A percentile compares a stretch with the other conserved stretches of the same genome.
Evolutionary conservation across 257 asterid species (phyloP).

Genomic region (Solanum piurae): DNA sequence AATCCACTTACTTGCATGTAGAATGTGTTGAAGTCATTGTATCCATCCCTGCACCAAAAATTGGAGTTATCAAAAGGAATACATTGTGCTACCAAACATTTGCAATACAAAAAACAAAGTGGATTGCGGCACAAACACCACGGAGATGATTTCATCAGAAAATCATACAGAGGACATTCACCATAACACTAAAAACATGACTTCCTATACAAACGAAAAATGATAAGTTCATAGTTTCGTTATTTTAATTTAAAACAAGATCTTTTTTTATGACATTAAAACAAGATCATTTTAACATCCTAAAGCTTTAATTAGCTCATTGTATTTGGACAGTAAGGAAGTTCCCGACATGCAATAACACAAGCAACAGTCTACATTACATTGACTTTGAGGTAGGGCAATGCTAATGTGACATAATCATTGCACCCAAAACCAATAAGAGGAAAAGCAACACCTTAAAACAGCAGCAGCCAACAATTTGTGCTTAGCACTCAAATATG

Average conservation of each 20-base stretch:
- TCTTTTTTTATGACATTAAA: too few relatives aligned
- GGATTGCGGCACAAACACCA: neutral
- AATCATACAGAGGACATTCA: neutral
- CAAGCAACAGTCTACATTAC: neutral
- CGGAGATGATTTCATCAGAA: neutral
- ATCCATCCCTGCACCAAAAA: conserved; percentile 90
- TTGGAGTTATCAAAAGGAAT: conserved; percentile 16
- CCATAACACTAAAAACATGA: neutral
- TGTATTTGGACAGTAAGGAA: neutral
- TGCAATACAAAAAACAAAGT: neutral
- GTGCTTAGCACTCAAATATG: neutral
- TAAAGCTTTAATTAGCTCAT: neutral
- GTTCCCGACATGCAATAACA: neutral
- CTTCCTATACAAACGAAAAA: neutral
- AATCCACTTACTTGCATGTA: conserved; percentile 84
- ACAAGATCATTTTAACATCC: neutral
- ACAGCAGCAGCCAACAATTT: neutral
- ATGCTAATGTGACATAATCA: neutral
- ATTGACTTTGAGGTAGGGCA: neutral
- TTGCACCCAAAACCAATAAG: neutral
- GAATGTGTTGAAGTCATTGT: conserved; percentile 98
- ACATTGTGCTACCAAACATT: neutral
- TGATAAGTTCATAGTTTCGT: neutral
- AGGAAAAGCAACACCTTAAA: neutral
- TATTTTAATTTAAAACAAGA: neutral